Evolutionary conservation across 164 flowering plant species (phyloP), one percentile per base, ranked within the genome.

Genomic region (Vitis rupestris): DNA sequence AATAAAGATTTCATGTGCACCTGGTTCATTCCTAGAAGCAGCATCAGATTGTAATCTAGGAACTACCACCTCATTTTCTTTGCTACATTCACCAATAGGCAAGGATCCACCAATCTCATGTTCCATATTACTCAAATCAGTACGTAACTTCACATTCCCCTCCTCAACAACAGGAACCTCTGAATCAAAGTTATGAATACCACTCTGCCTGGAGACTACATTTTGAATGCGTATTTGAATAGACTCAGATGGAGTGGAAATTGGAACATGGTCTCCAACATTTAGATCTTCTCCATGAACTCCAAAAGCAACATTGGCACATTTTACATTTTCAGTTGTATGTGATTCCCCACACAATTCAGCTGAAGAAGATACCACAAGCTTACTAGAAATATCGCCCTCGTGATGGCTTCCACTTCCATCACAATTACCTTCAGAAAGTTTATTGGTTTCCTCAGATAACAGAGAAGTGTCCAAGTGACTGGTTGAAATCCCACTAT

Each of bases 301-400:
- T 55, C 70, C 68, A 37, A 50, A 56, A 71, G 63, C 48, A 71
- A 66, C 65, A 68, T 65, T 4, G 53, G 9, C 59, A 62, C 58
- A 77, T 58, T 74, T 57, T 1, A 23, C 23, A 68, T 65, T 73
- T 67, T 50, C 75, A 64, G 57, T 59, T 17, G 37, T 71, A 29
- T 59, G 71, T 50, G 66, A 47, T 68, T 63, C 29, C 29, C 63
- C 64, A 68, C 9, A 16, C 47, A 61, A 7, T 72, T 77, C 71
- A 73, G 77, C 66, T 65, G 82, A 71, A 56, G 74, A 70, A 31
- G 29, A 55, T 10, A 65, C 67, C 55, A 49, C 75, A 51, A 55
- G 23, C 27, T 65, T 64, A 59, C 55, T 62, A 50, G 77, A 71
- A 60, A 52, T 44, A 9, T 55, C 71, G 68, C 57, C 73, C 15